These are phyloP conservation scores for Hysterium pulicare DNA, from an alignment of 2,329 filamentous ascomycete species.

Conservation along the genomic window DNA sequence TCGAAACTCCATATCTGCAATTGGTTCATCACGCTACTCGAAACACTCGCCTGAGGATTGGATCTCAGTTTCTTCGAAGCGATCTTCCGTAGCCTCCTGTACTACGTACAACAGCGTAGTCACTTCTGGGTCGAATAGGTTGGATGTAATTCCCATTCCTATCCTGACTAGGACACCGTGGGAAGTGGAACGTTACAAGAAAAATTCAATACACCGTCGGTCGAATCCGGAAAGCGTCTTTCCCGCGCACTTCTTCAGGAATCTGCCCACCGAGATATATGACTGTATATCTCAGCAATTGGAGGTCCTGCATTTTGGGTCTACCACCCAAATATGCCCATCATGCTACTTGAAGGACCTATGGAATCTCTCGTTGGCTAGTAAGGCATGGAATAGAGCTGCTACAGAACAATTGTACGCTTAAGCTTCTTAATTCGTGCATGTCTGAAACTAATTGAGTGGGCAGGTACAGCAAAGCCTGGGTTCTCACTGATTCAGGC, in stretches of 20 bases:
- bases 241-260: slow-evolving; percentile 39
- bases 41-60: not conserved
- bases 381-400: slow-evolving; percentile 54
- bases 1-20: slow-evolving; percentile 1
- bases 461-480: slow-evolving; percentile 48
- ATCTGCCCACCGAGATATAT: slow-evolving; percentile 53
- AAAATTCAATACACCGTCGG: slow-evolving; percentile 29
- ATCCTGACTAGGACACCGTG: slow-evolving; percentile 35
- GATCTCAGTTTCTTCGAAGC: slow-evolving; percentile 1
- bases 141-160: not conserved
- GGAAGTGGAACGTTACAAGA: slow-evolving; percentile 34
- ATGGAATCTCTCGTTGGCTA: slow-evolving; percentile 51
- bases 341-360: slow-evolving; percentile 56
- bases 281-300: slow-evolving; percentile 53
- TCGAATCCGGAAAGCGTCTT: slow-evolving; percentile 14
- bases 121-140: not conserved
- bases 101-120: slow-evolving; percentile 1
- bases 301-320: slow-evolving; percentile 40
- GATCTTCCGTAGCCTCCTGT: slow-evolving; percentile 1
- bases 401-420: slow-evolving; percentile 52
- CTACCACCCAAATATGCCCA: slow-evolving; percentile 41
- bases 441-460: not conserved
- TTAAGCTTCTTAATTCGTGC: slow-evolving; percentile 11
- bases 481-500: slow-evolving; percentile 46
- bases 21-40: not conserved